Evolutionary conservation across 2,329 filamentous ascomycete genomes (phyloP), one percentile per base, ranked within the genome.

Genomic region (Nemania bipapillata): DNA sequence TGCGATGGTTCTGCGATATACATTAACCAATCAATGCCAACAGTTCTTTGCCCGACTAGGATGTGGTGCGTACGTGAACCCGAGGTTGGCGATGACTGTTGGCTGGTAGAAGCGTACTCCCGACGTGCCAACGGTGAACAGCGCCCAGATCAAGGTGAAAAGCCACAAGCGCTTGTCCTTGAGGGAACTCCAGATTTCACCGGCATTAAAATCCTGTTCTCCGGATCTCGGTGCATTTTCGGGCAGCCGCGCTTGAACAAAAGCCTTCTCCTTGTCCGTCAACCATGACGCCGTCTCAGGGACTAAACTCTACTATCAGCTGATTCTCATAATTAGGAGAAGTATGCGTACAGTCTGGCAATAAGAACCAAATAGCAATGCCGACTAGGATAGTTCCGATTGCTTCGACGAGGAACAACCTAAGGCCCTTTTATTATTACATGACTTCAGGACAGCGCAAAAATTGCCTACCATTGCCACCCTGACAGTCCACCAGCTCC

Each of bases 311-410:
- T 22, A 17, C 2, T 62, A 35, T 70, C 9, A 72, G 55, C 22
- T 15, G 2, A 2, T n/a, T 15, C 15, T 1, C 6, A 12, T n/a
- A 4, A 22, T 26, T 5, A 3, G 3, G n/a, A 17, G 8, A n/a
- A 17, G 1, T 20, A 20, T n/a, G 64, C 80, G 71, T 74, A 85
- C 83, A 87, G 70, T 88, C 85, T 0, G 86, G 86, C 0, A 89
- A 78, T 0, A 85, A 62, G 59, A 88, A 86, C 77, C 84, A 87
- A 12, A 87, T 81, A 4, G 80, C 73, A 3, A 85, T 73, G 7
- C 85, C 84, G 0, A 84, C 54, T 1, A 84, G 57, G 7, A 87
- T 77, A 0, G 85, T 87, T 12, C 80, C 74, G 28, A 84, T 76
- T 3, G 84, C 85, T 74, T 87, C 84, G 4, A 77, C 73, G 1